Evolutionary conservation across 2,329 filamentous ascomycete species (phyloP), one percentile per base, ranked within the genome.

Genomic region (Orbilia quercus): DNA sequence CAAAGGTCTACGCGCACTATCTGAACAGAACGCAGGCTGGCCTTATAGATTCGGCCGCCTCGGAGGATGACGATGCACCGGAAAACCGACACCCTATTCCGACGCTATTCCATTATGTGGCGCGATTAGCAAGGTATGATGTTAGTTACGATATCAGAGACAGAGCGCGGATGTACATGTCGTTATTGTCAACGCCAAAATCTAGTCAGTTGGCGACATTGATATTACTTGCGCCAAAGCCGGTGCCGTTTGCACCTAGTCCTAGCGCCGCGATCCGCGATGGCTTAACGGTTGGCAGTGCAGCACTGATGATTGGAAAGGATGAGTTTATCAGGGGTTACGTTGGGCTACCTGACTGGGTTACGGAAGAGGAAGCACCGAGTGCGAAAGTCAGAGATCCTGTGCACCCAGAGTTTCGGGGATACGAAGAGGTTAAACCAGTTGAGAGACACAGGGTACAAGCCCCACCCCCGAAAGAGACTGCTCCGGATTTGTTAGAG

Each of bases 1-100:
- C 95, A n/a, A 98, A 98, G 79, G 92, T 98, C 1, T 98, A 98
- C 79, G 85, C 98, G 14, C 92, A 98, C 78, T 88, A 96, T 79
- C 81, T 98, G 40, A 92, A 92, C 78, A 85, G 86, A 72, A 84
- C 87, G 78, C 82, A 83, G 75, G 81, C 85, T 76, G 76, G 81
- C 75, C 79, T 71, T 20, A n/a, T 45, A 2, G 60, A 66, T 23
- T 47, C 79, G n/a, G 76, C 80, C 25, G 75, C 79, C 1, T 62
- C 55, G 40, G 76, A 77, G 34, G 63, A 67, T 18, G 69, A 76
- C 25, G 45, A 78, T 18, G 60, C 66, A 45, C 28, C 34, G 6
- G 81, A 83, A 38, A 84, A 83, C 31, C 82, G 85, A 3, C 89
- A 96, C 77, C 87, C 90, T 0, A 89, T 96, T 58, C 86, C 88